Evolutionary conservation across 257 asterid species (phyloP), one percentile per base, ranked within the genome.

Genomic region (Solanum virginianum): DNA sequence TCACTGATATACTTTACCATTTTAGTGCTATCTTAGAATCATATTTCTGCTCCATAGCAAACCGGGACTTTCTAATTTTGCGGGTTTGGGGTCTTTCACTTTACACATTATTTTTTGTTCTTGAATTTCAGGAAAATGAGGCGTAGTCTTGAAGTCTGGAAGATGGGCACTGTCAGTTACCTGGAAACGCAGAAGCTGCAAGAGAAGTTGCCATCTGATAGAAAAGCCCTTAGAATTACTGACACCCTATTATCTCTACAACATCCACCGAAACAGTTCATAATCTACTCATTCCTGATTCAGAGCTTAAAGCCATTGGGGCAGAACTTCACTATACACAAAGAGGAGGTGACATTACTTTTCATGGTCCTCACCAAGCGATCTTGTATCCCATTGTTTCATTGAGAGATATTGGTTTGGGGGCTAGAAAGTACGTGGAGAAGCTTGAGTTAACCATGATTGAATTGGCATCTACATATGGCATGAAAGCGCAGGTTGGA

Each of bases 301-400:
- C 91, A 24, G 92, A 93, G 54, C 91, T 93, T n/a, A 88, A 91
- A 85, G 54, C 90, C 26, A 88, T 94, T 87, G 97, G 97, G 15
- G 94, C 95, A 8, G 91, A 89, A 63, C 91, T 93, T 81, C 91
- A 92, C 87, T 90, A 91, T 84, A 92, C 97, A 13, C 88, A 91
- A 77, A 89, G 96, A 32, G 98, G 96, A 80, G 98, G 98, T 57
- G 97, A 93, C 80, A 92, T 91, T 84, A 94, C 97, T 2, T 94
- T 90, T 88, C 98, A 93, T 53, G 97, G 97, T n/a, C 96, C 95
- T 8, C 93, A 57, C 83, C 97, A 94, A 74, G 95, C 93, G 0
- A 84, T 94, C 36, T 84, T 94, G 75, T 94, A 92, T 82, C 98
- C 94, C 36, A 89, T 93, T 77, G 84, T 94, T 72, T 90, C 90